Conservation (phyloP, 179 eudicot genomes). For the Silene noctiflora region DNA sequence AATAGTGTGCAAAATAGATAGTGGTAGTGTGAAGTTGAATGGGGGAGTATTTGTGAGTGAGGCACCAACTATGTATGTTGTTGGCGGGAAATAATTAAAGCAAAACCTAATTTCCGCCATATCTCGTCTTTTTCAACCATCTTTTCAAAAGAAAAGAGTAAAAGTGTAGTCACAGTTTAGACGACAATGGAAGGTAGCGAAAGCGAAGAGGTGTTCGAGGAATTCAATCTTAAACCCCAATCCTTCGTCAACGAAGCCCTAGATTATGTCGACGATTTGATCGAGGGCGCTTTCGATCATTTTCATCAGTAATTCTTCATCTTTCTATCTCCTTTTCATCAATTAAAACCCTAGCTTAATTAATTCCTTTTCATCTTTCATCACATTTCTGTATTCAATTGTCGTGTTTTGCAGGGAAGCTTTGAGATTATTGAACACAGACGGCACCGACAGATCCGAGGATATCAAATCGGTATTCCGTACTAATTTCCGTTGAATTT, state of each 20-base stretch:
- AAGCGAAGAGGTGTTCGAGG: conserved; percentile 59
- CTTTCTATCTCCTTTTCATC: conserved; percentile 8
- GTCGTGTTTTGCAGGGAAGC: conserved; percentile 52
- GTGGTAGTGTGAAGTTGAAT: too few relatives aligned
- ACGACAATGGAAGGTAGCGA: conserved; percentile 61
- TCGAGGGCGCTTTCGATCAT: conserved; percentile 67
- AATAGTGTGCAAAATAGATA: too few relatives aligned
- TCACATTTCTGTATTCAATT: background rate
- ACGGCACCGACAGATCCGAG: conserved; percentile 50
- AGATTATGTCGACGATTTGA: conserved; percentile 53
- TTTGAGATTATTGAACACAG: conserved; percentile 41
- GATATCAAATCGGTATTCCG: conserved; percentile 50
- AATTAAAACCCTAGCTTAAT: background rate
- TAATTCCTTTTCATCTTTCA: too few relatives aligned
- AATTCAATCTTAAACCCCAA: conserved; percentile 68
- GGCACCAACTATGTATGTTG: too few relatives aligned
- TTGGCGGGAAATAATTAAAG: too few relatives aligned
- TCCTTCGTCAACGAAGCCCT: conserved; percentile 73
- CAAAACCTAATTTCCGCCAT: too few relatives aligned
- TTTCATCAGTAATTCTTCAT: conserved; percentile 45
- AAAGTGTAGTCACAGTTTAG: background rate
- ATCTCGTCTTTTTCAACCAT: too few relatives aligned
- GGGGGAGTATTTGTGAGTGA: too few relatives aligned
- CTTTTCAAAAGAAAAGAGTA: too few relatives aligned
- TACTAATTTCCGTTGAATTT: background rate